Evolutionary conservation across 2,329 filamentous ascomycete genomes (phyloP).

Genomic region (Colletotrichum eremochloae): DNA sequence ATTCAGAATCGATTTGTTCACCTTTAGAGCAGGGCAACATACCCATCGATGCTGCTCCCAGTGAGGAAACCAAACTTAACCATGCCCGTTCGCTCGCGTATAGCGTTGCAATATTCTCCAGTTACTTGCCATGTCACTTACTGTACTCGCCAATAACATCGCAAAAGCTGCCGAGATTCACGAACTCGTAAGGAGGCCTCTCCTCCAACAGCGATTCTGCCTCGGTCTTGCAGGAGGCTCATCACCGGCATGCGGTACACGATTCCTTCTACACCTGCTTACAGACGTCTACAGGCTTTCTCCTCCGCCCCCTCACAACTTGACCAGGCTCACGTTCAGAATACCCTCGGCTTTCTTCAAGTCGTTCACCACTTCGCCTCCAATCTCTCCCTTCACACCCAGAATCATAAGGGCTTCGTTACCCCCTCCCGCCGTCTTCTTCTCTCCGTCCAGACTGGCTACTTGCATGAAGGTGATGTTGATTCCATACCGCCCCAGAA

Average conservation of each 20-base stretch:
- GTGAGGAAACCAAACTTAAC: not conserved
- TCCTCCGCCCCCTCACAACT: slow-evolving; percentile 49
- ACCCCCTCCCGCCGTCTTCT: slow-evolving; percentile 48
- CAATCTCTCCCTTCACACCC: slow-evolving; percentile 76
- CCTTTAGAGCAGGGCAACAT: not conserved
- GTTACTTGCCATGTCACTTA: slow-evolving; percentile 8
- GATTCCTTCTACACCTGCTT: not conserved
- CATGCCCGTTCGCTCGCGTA: not conserved
- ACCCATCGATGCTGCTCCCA: not conserved
- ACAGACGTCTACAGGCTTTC: slow-evolving; percentile 12
- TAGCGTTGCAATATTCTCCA: slow-evolving; percentile 9
- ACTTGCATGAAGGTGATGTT: slow-evolving; percentile 89
- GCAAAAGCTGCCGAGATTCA: slow-evolving; percentile 28
- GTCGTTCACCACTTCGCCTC: slow-evolving; percentile 65
- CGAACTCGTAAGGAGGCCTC: slow-evolving; percentile 32
- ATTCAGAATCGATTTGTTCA: not conserved
- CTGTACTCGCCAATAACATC: slow-evolving; percentile 23
- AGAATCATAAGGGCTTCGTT: slow-evolving; percentile 87
- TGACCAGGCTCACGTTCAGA: slow-evolving; percentile 67
- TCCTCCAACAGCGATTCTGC: not conserved
- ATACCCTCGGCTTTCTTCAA: slow-evolving; percentile 66
- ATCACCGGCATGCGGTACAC: slow-evolving; percentile 6
- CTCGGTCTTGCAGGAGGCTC: not conserved
- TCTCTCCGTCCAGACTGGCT: slow-evolving; percentile 63
- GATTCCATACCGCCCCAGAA: slow-evolving; percentile 76